Percentiles rank a stretch among this genome's conserved stretches.
phyloP scores from a whole-genome alignment of 2,329 filamentous ascomycete species.

The Aspergillus sp. region DNA sequence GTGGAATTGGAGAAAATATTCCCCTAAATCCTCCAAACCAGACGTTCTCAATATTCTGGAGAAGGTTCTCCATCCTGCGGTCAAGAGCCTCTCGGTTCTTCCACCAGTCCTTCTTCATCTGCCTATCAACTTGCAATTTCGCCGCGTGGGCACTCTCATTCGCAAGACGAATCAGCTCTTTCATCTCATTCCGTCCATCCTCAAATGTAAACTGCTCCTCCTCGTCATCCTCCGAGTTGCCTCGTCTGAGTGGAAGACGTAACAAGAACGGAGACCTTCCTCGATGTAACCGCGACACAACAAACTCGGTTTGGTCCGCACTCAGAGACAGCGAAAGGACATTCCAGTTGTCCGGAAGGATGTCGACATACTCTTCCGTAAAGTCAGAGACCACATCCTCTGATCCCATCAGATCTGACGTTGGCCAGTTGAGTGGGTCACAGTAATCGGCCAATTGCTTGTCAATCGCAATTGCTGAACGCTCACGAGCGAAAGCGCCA shows the following conservation, averaged over 20 bases:
- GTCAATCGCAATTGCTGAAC: constrained; percentile 48
- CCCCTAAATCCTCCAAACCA: constrained; percentile 96
- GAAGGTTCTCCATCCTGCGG: constrained; percentile 72
- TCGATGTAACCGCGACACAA: constrained; percentile 81
- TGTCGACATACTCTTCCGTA: constrained; percentile 80
- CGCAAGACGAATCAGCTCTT: constrained; percentile 78
- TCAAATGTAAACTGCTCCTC: constrained; percentile 80
- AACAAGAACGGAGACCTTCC: constrained; percentile 81
- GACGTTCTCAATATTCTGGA: constrained; percentile 84
- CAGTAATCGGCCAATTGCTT: constrained; percentile 49
- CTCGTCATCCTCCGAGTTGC: constrained; percentile 78
- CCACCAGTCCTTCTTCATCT: constrained; percentile 87
- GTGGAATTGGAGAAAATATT: constrained; percentile 78
- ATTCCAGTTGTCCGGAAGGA: constrained; percentile 81
- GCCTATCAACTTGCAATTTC: constrained; percentile 73
- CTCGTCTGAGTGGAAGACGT: constrained; percentile 80
- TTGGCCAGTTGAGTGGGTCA: constrained; percentile 57
- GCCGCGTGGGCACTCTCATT: constrained; percentile 81
- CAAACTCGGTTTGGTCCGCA: constrained; percentile 80
- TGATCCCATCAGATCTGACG: constrained; percentile 27
- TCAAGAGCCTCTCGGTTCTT: constrained; percentile 81
- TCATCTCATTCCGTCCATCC: constrained; percentile 76
- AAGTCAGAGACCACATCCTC: constrained; percentile 61
- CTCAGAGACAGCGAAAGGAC: constrained; percentile 84
- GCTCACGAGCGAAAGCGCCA: constrained; percentile 46